Conservation (phyloP, 2,329 filamentous ascomycete species). For the Pseudohalonectria lignicola region DNA sequence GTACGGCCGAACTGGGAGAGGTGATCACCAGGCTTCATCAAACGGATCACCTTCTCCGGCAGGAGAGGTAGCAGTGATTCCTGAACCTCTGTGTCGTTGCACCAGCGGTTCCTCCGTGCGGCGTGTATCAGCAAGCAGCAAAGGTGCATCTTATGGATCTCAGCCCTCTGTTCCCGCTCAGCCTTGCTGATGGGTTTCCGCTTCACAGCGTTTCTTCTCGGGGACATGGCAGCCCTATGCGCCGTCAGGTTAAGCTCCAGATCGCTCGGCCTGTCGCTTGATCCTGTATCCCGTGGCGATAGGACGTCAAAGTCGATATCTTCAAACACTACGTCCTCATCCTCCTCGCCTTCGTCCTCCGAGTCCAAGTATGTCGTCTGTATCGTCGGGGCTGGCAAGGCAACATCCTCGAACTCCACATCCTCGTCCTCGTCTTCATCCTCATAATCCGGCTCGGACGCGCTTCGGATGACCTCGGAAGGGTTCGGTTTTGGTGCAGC, state of each 20-base stretch:
- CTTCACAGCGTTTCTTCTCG: conserved; percentile 23
- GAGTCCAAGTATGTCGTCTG: conserved; percentile 10
- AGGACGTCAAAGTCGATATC: conserved; percentile 1
- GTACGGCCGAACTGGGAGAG: conserved; percentile 66
- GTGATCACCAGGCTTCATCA: conserved; percentile 56
- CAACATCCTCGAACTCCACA: conserved; percentile 11
- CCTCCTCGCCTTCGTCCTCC: conserved; percentile 8
- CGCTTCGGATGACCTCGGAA: background rate
- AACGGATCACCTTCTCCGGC: conserved; percentile 50
- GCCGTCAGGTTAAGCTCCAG: conserved; percentile 43
- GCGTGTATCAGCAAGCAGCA: conserved; percentile 73
- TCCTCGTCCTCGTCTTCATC: conserved; percentile 9
- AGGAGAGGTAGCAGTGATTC: conserved; percentile 53
- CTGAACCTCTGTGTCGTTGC: conserved; percentile 65
- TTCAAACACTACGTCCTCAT: conserved; percentile 6
- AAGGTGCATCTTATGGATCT: conserved; percentile 79
- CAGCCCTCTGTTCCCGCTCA: conserved; percentile 47
- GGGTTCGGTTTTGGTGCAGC: background rate
- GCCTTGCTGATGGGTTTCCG: conserved; percentile 42
- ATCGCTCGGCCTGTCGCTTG: background rate
- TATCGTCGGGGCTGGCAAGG: conserved; percentile 9
- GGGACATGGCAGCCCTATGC: conserved; percentile 21
- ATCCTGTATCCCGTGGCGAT: background rate
- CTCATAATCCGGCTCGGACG: conserved; percentile 1
- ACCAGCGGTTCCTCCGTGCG: conserved; percentile 75